Base-by-base conservation (phyloP, 495 filamentous ascomycete species). In the Talaromyces nanjingensis region DNA sequence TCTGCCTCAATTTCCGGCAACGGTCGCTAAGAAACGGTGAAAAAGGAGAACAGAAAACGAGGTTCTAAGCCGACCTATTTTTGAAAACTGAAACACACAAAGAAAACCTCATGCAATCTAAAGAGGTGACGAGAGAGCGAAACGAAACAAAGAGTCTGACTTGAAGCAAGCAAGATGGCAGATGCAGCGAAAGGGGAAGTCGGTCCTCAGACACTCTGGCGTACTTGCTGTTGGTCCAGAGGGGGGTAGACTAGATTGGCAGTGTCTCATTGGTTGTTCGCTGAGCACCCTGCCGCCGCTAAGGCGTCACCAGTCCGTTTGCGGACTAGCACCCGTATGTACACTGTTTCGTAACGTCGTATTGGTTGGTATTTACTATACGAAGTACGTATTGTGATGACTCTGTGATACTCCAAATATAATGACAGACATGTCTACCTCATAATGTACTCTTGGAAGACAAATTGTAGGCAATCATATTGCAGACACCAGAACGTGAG, bases 301-400 rank as follows among this genome's bases (percentile, higher is more conserved):
- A 59, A 37, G 8, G 56, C 37, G 31, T 59, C 56, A 59, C n/a
- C 31, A 33, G 27, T 37, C 56, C 31, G 56, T 33, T 59, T 59
- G 31, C 27, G 31, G 56, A 20, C 31, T 59, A 37, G 31, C 16
- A 27, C 24, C 55, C 0, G 4, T 34, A 12, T 54, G 25, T 29
- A 4, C 12, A 9, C 9, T 54, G 22, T 54, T 54, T 6, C 20
- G 52, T 55, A 24, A 14, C 14, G 52, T 20, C 24, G 52, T 24
- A 27, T 59, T 59, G 56, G 31, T 29, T 49, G 45, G 45, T 42
- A 49, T 20, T n/a, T 33, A 57, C 24, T 27, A 9, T 18, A 27
- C 27, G 27, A 27, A 27, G 27, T 27, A 5, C 18, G 56, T 20
- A 59, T 24, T 20, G 16, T 9, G 14, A 4, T n/a, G 37, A 42